Percentiles rank a stretch among this genome's conserved stretches.
These are phyloP conservation scores for Bruguiera hainesii DNA, from an alignment of 441 rosid genomes.

Conservation along the genomic window DNA sequence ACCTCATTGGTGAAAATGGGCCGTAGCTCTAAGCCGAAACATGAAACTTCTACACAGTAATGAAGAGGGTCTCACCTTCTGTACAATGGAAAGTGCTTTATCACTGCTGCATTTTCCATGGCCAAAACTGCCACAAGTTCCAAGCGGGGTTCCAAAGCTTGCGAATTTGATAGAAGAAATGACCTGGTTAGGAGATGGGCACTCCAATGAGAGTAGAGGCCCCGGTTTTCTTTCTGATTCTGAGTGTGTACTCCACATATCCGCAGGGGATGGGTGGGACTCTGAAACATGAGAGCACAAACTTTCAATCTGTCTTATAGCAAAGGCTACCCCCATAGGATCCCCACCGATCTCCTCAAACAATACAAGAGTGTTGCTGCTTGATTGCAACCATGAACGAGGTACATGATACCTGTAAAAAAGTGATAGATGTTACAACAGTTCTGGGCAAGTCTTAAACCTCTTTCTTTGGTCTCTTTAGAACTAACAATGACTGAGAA, in stretches of 20 bases:
- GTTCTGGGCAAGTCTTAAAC: not conserved
- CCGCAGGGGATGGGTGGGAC: conserved; percentile 73
- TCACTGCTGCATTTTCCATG: conserved; percentile 61
- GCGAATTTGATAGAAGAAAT: conserved; percentile 80
- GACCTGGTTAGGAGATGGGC: conserved; percentile 62
- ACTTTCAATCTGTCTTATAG: conserved; percentile 46
- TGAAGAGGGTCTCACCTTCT: conserved; percentile 44
- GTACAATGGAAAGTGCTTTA: conserved; percentile 51
- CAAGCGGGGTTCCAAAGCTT: conserved; percentile 81
- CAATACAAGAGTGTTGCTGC: conserved; percentile 72
- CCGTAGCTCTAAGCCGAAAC: not conserved
- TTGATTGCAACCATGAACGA: conserved; percentile 81
- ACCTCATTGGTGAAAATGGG: conserved; percentile 8
- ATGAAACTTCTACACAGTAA: not conserved
- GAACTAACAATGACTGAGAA: conserved; percentile 80
- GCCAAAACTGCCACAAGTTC: conserved; percentile 77
- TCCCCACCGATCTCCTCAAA: conserved; percentile 94
- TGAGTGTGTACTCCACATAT: conserved; percentile 58
- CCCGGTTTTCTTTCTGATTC: conserved; percentile 32
- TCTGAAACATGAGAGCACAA: conserved; percentile 67
- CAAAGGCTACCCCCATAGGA: conserved; percentile 65
- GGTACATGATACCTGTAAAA: conserved; percentile 82
- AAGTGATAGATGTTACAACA: conserved; percentile 14
- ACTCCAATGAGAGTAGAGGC: conserved; percentile 51
- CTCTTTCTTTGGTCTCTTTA: not conserved